phyloP scores from a whole-genome alignment of 2,329 filamentous ascomycete genomes.

The Colletotrichum theobromicola region DNA sequence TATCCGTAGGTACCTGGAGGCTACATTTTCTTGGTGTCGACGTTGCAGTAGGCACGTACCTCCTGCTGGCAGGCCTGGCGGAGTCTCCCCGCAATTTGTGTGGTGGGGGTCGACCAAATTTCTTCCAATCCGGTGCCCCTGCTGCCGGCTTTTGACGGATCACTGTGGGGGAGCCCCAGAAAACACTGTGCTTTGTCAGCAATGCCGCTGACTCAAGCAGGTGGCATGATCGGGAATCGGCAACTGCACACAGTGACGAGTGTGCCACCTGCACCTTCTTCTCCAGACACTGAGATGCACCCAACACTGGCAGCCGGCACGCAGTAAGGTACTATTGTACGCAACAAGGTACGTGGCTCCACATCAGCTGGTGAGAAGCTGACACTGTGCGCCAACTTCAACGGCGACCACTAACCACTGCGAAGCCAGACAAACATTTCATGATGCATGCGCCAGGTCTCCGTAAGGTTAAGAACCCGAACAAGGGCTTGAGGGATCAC shows the following conservation, averaged over 20 bases:
- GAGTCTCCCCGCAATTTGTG: slow-evolving; percentile 15
- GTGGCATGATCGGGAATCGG: neutral
- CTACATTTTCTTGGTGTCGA: neutral
- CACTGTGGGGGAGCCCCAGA: neutral
- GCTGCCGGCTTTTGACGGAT: slow-evolving; percentile 3
- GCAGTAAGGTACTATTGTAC: neutral
- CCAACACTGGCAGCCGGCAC: neutral
- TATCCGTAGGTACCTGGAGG: neutral
- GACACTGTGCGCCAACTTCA: neutral
- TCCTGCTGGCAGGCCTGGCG: neutral
- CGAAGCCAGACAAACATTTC: neutral
- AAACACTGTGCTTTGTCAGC: neutral
- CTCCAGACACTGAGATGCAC: neutral
- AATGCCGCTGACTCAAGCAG: neutral
- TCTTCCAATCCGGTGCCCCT: neutral
- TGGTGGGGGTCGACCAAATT: neutral
- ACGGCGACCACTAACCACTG: neutral
- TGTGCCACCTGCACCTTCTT: neutral
- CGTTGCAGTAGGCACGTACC: neutral
- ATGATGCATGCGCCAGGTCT: neutral
- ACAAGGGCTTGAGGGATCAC: neutral
- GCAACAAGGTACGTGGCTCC: neutral
- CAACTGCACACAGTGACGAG: neutral
- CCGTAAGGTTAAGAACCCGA: neutral
- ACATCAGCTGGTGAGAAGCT: neutral